Conservation (phyloP, 352 stramenopile genomes). For the Phytopythium mirpurense region DNA sequence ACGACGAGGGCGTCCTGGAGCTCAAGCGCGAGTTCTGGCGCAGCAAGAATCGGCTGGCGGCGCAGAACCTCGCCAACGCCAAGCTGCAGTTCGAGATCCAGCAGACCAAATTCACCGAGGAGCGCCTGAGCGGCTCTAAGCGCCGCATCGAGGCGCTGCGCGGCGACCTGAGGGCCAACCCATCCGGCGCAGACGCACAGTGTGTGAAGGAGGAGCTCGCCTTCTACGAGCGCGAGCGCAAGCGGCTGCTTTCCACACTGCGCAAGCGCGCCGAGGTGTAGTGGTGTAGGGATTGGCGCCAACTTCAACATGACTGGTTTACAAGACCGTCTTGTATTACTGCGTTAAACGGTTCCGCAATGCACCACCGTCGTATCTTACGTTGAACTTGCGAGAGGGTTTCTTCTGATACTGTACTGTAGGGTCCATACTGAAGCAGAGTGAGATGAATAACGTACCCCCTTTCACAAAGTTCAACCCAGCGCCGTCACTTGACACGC, state of each 20-base stretch:
- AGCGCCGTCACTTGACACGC: too few species aligned
- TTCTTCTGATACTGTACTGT: too few species aligned
- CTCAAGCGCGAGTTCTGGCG: conserved; percentile 16
- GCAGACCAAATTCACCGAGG: conserved; percentile 13
- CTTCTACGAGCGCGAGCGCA: conserved; percentile 13
- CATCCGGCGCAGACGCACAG: neutral
- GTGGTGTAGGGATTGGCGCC: neutral
- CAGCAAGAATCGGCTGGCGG: conserved; percentile 12
- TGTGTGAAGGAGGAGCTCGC: conserved; percentile 9
- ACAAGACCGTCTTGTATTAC: too few species aligned
- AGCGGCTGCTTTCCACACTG: conserved; percentile 7
- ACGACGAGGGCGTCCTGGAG: conserved; percentile 1
- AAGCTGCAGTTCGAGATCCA: conserved; percentile 17
- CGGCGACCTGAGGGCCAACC: conserved; percentile 7
- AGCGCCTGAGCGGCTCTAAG: conserved; percentile 16
- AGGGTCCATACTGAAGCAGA: too few species aligned
- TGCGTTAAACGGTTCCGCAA: too few species aligned
- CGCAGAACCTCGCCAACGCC: conserved; percentile 14
- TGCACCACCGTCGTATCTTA: too few species aligned
- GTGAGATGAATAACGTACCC: too few species aligned
- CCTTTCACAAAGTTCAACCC: too few species aligned
- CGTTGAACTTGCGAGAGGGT: too few species aligned
- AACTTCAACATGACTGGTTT: too few species aligned
- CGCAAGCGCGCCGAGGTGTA: neutral
- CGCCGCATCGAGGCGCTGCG: conserved; percentile 17